phyloP scores from a whole-genome alignment of 2,329 filamentous ascomycete species.

The Sordariomycetes sp. region DNA sequence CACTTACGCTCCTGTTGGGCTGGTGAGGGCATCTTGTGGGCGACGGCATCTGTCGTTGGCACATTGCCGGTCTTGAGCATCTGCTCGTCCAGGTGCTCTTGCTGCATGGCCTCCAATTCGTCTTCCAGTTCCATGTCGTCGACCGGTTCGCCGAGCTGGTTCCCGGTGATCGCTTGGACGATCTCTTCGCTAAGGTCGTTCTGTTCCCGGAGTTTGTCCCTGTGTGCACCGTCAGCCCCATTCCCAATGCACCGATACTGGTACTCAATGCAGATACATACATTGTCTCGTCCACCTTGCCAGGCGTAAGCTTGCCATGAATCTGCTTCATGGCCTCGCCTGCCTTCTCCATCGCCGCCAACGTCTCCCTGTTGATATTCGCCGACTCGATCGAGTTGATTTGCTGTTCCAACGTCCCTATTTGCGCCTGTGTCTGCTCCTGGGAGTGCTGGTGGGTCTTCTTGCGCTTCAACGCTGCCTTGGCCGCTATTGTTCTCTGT shows the following conservation, averaged over 20 bases:
- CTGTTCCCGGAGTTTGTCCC: constrained; percentile 86
- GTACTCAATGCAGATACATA: constrained; percentile 38
- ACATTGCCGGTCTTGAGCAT: constrained; percentile 86
- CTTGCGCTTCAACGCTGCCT: constrained; percentile 84
- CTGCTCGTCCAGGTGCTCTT: constrained; percentile 85
- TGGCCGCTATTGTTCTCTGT: constrained; percentile 71
- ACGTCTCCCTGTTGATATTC: constrained; percentile 96
- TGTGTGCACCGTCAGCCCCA: constrained; percentile 25
- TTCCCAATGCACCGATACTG: not conserved
- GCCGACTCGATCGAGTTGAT: constrained; percentile 96
- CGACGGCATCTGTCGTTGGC: constrained; percentile 69
- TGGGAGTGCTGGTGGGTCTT: constrained; percentile 88
- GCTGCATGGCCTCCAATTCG: constrained; percentile 79
- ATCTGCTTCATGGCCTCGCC: constrained; percentile 88
- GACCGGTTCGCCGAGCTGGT: constrained; percentile 55
- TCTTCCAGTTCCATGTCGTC: constrained; percentile 83
- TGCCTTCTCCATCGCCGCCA: constrained; percentile 88
- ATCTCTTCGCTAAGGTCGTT: constrained; percentile 93
- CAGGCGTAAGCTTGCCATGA: constrained; percentile 80
- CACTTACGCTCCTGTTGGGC: constrained; percentile 68
- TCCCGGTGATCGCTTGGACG: constrained; percentile 70
- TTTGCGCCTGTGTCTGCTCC: constrained; percentile 83
- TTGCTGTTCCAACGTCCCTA: constrained; percentile 86
- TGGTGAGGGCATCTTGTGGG: constrained; percentile 67
- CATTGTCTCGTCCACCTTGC: constrained; percentile 95